These are phyloP conservation scores for Gracilaria caudata DNA, from an alignment of 23 red algal species.

Conservation along the genomic window DNA sequence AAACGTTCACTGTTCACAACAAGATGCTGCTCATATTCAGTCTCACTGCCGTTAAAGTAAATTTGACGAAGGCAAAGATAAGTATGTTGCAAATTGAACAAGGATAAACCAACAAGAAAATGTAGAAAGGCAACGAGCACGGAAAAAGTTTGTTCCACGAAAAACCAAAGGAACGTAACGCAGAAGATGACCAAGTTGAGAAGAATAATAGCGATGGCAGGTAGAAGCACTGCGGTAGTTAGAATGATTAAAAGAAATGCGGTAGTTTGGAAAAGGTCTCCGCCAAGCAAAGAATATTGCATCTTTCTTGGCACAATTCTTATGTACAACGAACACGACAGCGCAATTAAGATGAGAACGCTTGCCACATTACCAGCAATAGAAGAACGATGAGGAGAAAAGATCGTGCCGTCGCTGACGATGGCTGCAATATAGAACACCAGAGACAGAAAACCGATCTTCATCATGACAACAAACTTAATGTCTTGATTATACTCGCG, in stretches of 20 bases:
- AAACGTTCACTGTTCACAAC: conserved; percentile 43
- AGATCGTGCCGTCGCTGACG: conserved; percentile 48
- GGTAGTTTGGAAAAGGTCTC: conserved; percentile 35
- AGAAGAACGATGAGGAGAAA: conserved; percentile 35
- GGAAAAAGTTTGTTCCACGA: conserved; percentile 21
- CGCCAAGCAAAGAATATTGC: conserved; percentile 42
- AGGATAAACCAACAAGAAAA: conserved; percentile 28
- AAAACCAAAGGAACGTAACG: conserved; percentile 52
- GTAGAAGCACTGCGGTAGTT: conserved; percentile 30
- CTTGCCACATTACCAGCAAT: conserved; percentile 17
- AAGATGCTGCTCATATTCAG: conserved; percentile 43
- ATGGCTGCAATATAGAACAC: conserved; percentile 47
- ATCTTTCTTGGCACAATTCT: conserved; percentile 16
- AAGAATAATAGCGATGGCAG: conserved; percentile 30
- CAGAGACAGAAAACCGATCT: conserved; percentile 45
- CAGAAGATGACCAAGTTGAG: conserved; percentile 43
- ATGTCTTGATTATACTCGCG: conserved; percentile 30
- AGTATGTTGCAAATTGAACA: conserved; percentile 53
- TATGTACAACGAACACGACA: conserved; percentile 39
- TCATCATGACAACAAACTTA: conserved; percentile 65
- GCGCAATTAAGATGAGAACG: conserved; percentile 28
- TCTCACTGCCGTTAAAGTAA: conserved; percentile 25
- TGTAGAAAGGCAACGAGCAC: conserved; percentile 24
- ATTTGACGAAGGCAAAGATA: conserved; percentile 43
- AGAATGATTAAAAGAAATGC: conserved; percentile 50